A percentile compares a stretch with the other conserved stretches of the same genome.
These are phyloP conservation scores for Ophiostoma perfectum DNA, from an alignment of 2,329 filamentous ascomycete species.

Conservation along the genomic window DNA sequence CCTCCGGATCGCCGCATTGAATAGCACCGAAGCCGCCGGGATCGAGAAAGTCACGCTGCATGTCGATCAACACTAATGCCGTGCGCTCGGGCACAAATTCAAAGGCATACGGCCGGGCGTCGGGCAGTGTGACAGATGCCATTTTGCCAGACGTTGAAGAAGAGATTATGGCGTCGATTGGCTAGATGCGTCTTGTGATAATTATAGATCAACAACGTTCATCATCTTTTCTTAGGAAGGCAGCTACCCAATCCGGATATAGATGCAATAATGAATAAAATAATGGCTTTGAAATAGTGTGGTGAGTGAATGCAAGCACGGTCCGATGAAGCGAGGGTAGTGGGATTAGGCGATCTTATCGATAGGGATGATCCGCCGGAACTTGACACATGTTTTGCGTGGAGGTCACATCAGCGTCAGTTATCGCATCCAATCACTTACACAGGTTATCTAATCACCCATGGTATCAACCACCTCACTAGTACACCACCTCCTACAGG, in stretches of 20 bases:
- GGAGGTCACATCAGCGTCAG: background rate
- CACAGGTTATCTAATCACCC: background rate
- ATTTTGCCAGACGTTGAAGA: background rate
- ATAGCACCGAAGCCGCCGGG: conserved; percentile 44
- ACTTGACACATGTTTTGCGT: background rate
- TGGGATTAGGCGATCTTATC: background rate
- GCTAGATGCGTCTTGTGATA: background rate
- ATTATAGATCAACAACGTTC: background rate
- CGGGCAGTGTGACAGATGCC: background rate
- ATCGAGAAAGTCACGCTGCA: conserved; percentile 49
- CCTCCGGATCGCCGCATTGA: conserved; percentile 39
- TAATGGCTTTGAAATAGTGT: background rate
- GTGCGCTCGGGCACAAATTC: conserved; percentile 31
- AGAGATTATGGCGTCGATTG: background rate
- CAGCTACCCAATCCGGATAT: background rate
- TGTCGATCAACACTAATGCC: conserved; percentile 50
- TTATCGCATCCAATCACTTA: background rate
- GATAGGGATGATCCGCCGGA: background rate
- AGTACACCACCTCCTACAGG: too few species aligned
- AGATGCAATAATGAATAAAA: background rate
- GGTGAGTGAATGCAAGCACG: background rate
- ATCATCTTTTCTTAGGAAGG: background rate
- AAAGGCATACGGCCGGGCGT: background rate
- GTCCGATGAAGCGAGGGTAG: background rate
- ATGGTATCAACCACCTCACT: too few species aligned